These are phyloP conservation scores for Rosa persica DNA, from an alignment of 306 rosid genomes.

Conservation along the genomic window DNA sequence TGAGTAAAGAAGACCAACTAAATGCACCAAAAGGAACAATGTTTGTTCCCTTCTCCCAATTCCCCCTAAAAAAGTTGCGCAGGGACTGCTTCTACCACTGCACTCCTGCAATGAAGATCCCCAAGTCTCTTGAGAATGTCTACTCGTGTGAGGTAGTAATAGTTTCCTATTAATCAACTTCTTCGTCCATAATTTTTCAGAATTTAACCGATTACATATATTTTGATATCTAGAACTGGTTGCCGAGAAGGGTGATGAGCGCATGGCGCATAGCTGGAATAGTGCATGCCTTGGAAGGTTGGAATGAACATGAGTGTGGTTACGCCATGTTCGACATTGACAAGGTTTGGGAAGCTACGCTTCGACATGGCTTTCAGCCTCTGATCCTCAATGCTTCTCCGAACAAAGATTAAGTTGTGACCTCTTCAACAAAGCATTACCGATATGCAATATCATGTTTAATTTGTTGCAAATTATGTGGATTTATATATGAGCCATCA, in stretches of 20 bases:
- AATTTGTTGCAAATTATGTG: neutral
- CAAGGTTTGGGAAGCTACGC: conserved; percentile 60
- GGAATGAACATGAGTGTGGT: conserved; percentile 72
- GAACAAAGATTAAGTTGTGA: neutral
- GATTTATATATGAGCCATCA: neutral
- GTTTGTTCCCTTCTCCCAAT: conserved; percentile 62
- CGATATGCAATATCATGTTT: neutral
- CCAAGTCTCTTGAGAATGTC: conserved; percentile 46
- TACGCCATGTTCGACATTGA: conserved; percentile 36
- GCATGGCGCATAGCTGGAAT: conserved; percentile 75
- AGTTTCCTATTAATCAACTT: neutral
- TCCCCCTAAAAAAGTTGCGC: conserved; percentile 61
- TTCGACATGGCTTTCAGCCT: conserved; percentile 67
- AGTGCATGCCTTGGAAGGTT: conserved; percentile 68
- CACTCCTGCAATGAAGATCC: conserved; percentile 72
- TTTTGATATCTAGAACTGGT: conserved; percentile 43
- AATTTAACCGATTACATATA: neutral
- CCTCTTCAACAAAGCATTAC: neutral
- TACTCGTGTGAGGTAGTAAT: conserved; percentile 74
- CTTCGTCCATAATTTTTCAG: neutral
- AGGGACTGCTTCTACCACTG: conserved; percentile 58
- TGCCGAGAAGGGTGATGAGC: conserved; percentile 81
- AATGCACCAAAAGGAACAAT: conserved; percentile 65
- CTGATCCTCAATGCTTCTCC: neutral
- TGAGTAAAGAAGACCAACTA: conserved; percentile 40